phyloP scores from a whole-genome alignment of 1,284 basidiomycete species.

The Sporisorium graminicola region DNA sequence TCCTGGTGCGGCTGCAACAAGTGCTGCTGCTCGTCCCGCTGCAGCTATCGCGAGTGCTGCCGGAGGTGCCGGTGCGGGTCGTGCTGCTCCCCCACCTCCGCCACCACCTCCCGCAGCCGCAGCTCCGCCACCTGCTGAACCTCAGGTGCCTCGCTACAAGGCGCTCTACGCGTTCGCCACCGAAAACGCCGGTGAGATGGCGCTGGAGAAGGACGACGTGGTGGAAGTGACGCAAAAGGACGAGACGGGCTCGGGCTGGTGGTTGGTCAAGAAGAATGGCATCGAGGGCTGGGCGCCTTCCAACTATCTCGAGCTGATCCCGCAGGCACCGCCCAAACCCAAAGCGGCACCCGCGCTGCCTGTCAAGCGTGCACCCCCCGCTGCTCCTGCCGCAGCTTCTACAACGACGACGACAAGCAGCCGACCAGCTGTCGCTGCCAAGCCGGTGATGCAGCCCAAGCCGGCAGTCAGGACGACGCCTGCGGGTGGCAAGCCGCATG shows the following conservation, averaged over 20 bases:
- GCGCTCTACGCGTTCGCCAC: constrained; percentile 79
- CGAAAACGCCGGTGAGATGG: constrained; percentile 89
- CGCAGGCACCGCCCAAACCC: constrained; percentile 76
- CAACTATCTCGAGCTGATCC: constrained; percentile 81
- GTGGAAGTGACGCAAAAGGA: constrained; percentile 95
- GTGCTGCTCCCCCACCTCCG: constrained; percentile 69
- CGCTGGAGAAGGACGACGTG: constrained; percentile 87
- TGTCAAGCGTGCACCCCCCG: constrained; percentile 68
- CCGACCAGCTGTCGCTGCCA: constrained; percentile 39
- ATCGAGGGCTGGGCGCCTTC: constrained; percentile 93
- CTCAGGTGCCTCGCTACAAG: constrained; percentile 82
- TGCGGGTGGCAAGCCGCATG: constrained; percentile 71
- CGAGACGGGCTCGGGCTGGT: constrained; percentile 78
- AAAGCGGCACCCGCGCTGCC: constrained; percentile 58
- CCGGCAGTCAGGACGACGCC: constrained; percentile 66
- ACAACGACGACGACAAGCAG: constrained; percentile 26
- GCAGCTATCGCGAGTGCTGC: constrained; percentile 51
- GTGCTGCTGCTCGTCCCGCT: constrained; percentile 18
- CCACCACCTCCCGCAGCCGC: constrained; percentile 71
- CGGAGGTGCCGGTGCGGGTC: constrained; percentile 52
- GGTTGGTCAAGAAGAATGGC: constrained; percentile 88
- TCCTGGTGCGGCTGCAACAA: constrained; percentile 10
- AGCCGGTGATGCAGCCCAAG: constrained; percentile 71
- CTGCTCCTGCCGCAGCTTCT: constrained; percentile 66
- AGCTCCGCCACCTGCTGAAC: constrained; percentile 70